Base-by-base conservation (phyloP, 768 basidiomycete species). In the Kwoniella sp. region DNA sequence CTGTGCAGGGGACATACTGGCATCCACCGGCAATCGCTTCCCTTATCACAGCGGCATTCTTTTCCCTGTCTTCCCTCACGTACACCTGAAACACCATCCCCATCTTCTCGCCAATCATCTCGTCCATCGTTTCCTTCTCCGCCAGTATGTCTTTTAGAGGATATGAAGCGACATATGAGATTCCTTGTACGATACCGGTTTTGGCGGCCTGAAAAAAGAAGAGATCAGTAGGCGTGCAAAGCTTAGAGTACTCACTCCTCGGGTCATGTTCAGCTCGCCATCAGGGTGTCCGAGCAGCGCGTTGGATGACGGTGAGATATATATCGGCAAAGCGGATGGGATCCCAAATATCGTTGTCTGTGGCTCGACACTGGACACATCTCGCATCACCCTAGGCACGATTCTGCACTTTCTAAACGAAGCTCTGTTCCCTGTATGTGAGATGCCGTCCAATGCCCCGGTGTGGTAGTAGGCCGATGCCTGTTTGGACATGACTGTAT, bases 21-120 rank as follows among this genome's bases (percentile, higher is more conserved):
- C 88, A 91, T 0, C 92, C 91, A 4, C 90, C 81, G n/a, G 78
- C 77, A 60, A 90, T 87, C 12, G 91, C 85, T 57, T 90, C 86
- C 48, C 83, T 83, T 15, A 96, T 85, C 52, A 88, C 85, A 68
- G 84, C 83, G 69, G 85, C 87, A 1, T 91, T 90, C 36, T 85
- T 82, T 17, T 79, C 69, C 60, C 90, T 84, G 69, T 90, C 83
- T 25, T 80, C 79, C 77, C 90, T 85, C 73, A 94, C 90, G 80
- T 97, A 95, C 7, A 95, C 82, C 77, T 83, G 74, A 54, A 69
- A 79, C 37, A 71, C 78, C 76, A 79, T 76, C 1, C 71, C 72
- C 78, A 79, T 77, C 54, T 60, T 64, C 29, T 55, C 48, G 7
- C 69, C 71, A 0, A 67, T 55, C 64, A 73, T 65, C 21, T 68